These are phyloP conservation scores for Cytospora chrysosperma DNA, from an alignment of 2,329 filamentous ascomycete genomes.

Conservation along the genomic window DNA sequence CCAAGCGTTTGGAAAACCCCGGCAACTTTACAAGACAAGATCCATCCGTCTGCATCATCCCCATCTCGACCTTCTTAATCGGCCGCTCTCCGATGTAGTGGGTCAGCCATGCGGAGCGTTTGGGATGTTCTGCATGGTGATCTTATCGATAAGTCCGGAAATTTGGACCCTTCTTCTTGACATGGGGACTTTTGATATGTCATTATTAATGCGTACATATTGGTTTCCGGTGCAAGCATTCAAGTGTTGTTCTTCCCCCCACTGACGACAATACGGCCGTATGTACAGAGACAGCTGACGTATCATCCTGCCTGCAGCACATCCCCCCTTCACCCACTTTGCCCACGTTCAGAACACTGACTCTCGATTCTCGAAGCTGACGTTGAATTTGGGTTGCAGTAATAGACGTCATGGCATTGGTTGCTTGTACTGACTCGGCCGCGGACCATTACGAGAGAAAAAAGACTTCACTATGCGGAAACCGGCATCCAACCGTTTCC, in stretches of 20 bases:
- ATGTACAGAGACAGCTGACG: not conserved
- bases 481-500: constrained; percentile 35
- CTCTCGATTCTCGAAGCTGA: constrained; percentile 11
- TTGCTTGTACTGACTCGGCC: constrained; percentile 33
- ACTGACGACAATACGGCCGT: not conserved
- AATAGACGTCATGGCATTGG: constrained; percentile 23
- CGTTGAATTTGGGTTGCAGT: constrained; percentile 19
- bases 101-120: constrained; percentile 17
- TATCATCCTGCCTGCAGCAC: not conserved
- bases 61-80: constrained; percentile 1
- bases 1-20: constrained; percentile 8
- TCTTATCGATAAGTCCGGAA: constrained; percentile 14
- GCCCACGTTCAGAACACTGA: constrained; percentile 3
- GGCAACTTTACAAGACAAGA: not conserved
- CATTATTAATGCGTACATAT: not conserved
- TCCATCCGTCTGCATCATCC: not conserved
- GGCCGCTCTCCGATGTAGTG: constrained; percentile 17
- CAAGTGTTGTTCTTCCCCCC: not conserved
- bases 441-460: constrained; percentile 50
- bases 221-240: not conserved
- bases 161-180: not conserved
- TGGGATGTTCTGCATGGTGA: constrained; percentile 14
- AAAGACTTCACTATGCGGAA: constrained; percentile 37
- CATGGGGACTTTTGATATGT: not conserved
- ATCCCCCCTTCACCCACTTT: not conserved